Percentiles rank a stretch among this genome's conserved stretches.
Evolutionary conservation across 2,329 filamentous ascomycete genomes (phyloP).

Genomic region (Colletotrichum tropicale): DNA sequence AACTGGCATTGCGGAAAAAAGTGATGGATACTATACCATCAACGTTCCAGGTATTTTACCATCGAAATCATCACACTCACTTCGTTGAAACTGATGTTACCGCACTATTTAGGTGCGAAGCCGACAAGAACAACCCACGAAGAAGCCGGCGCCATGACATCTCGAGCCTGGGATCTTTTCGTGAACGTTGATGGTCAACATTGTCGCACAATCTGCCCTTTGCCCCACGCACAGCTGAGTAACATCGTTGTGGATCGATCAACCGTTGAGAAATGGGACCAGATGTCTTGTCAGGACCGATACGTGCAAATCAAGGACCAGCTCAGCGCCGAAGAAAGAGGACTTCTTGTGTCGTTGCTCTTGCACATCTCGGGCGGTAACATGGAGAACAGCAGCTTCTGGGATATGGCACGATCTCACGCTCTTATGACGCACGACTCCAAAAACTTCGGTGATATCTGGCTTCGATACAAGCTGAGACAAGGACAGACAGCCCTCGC

Average conservation of each 20-base stretch:
- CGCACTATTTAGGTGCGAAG: slow-evolving; percentile 11
- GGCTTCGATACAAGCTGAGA: slow-evolving; percentile 29
- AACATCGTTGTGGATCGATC: slow-evolving; percentile 21
- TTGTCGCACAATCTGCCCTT: slow-evolving; percentile 25
- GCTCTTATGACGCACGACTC: slow-evolving; percentile 24
- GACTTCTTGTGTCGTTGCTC: slow-evolving; percentile 26
- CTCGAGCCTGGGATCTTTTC: slow-evolving; percentile 27
- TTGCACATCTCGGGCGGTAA: slow-evolving; percentile 28
- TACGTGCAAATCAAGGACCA: slow-evolving; percentile 30
- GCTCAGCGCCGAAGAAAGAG: slow-evolving; percentile 29
- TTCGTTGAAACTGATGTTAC: background rate
- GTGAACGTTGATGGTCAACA: slow-evolving; percentile 30
- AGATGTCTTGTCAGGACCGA: slow-evolving; percentile 31
- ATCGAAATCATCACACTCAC: background rate
- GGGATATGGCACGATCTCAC: slow-evolving; percentile 25
- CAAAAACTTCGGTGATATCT: slow-evolving; percentile 26
- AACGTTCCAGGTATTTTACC: background rate
- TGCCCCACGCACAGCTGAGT: slow-evolving; percentile 25
- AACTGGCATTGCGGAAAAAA: background rate
- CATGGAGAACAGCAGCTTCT: slow-evolving; percentile 26
- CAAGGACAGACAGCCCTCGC: slow-evolving; percentile 32
- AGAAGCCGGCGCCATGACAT: slow-evolving; percentile 27
- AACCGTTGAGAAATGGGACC: slow-evolving; percentile 24
- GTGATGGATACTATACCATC: slow-evolving; percentile 20
- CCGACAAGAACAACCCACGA: slow-evolving; percentile 26